Evolutionary conservation across 441 rosid genomes (phyloP), one percentile per base, ranked within the genome.

Genomic region (Gossypium davidsonii): DNA sequence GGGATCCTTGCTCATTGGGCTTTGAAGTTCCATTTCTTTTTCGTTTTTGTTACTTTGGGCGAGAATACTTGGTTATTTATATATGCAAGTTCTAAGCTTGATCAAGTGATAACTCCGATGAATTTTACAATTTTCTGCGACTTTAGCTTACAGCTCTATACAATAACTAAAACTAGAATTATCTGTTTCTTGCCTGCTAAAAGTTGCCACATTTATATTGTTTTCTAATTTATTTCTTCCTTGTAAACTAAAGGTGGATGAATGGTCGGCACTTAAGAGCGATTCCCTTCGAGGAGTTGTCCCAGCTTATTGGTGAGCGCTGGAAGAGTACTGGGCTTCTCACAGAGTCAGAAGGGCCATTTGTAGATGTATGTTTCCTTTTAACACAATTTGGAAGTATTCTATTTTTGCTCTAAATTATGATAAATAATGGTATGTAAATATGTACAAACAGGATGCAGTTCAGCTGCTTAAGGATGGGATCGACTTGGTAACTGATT

Each of bases 381-480:
- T 2, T 46, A 6, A 20, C 18, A 23, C 3, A 44, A 44, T 44
- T 65, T 44, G 31, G 21, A 20, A 44, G 31, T 12, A 11, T 42
- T 42, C 53, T 63, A 10, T 11, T 10, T 64, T 64, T 20, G 2
- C 5, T 2, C 28, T 18, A 64, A 6, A 61, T 17, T 61, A 31
- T 6, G 44, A n/a, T 34, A 61, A 34, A 61, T 26, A 34, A 62
- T 3, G 48, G n/a, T 15, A 31, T 63, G 26, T 59, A n/a, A n/a
- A 67, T 55, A 58, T 77, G 59, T 71, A 59, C 81, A 61, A 74
- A 74, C 89, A 93, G 97, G 98, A 92, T 78, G 96, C 96, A 1
- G 82, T 88, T 58, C 84, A 85, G 78, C 91, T 94, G 76, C 96
- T 92, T 46, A 89, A 92, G 90, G 97, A 94, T 85, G 98, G 94